Conservation (phyloP, 306 rosid genomes). For the Cucumis cinereus region DNA sequence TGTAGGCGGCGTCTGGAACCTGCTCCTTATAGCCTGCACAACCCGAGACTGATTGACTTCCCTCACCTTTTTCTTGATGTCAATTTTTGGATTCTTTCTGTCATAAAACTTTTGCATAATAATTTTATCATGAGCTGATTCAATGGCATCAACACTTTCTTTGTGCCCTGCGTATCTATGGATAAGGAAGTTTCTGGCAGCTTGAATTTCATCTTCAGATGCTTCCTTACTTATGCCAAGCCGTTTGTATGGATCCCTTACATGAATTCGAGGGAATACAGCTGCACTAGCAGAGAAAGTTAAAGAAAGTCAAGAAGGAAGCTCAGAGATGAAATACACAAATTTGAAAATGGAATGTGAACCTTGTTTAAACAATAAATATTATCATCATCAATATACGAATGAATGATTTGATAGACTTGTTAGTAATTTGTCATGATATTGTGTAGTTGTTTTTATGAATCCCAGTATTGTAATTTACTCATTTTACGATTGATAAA, state of each 20-base stretch:
- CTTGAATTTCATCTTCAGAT: constrained; percentile 91
- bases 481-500: not conserved
- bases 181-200: constrained; percentile 82
- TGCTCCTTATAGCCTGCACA: constrained; percentile 58
- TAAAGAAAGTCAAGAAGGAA: not conserved
- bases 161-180: constrained; percentile 72
- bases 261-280: constrained; percentile 80
- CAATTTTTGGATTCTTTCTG: constrained; percentile 75
- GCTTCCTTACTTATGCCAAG: constrained; percentile 95
- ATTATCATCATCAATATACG: not conserved
- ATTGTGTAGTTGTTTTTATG: not conserved
- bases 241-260: constrained; percentile 82
- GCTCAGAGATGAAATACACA: not conserved
- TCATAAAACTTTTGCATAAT: constrained; percentile 72
- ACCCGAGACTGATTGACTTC: constrained; percentile 64
- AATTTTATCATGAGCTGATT: constrained; percentile 89
- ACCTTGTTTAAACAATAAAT: not conserved
- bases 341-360: not conserved
- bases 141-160: constrained; percentile 88
- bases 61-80: constrained; percentile 66
- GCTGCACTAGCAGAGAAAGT: constrained; percentile 25
- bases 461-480: not conserved
- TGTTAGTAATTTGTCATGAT: not conserved
- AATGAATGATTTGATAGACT: not conserved
- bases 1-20: constrained; percentile 72